These are phyloP conservation scores for Zopfochytrium polystomum DNA, from an alignment of 371 early-diverging fungal genomes.

Conservation along the genomic window DNA sequence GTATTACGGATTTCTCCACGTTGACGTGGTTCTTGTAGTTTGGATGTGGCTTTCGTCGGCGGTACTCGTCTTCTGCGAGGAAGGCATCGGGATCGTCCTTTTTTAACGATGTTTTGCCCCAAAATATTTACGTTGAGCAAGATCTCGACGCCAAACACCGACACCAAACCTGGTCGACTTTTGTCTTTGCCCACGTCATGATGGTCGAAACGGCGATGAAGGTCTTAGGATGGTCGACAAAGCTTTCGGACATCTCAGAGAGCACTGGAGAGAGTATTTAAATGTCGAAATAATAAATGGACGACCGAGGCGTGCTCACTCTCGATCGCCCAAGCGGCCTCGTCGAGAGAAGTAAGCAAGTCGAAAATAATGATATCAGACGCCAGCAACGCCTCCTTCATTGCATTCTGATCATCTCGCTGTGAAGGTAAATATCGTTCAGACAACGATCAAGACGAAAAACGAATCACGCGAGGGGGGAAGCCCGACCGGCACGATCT, in stretches of 20 bases:
- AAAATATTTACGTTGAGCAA: too few species aligned
- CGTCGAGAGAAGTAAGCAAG: slow-evolving; percentile 38
- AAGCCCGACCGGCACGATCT: slow-evolving; percentile 27
- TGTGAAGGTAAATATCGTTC: slow-evolving; percentile 9
- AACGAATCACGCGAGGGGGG: neutral
- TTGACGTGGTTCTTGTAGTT: slow-evolving; percentile 49
- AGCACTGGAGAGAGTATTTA: slow-evolving; percentile 30
- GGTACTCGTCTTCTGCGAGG: slow-evolving; percentile 54
- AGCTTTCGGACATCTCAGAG: slow-evolving; percentile 42
- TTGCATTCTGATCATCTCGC: slow-evolving; percentile 31
- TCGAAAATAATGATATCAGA: slow-evolving; percentile 52
- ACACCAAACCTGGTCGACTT: too few species aligned
- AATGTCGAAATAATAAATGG: neutral
- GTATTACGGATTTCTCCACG: slow-evolving; percentile 50
- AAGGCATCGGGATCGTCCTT: slow-evolving; percentile 52
- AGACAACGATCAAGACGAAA: neutral
- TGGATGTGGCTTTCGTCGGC: slow-evolving; percentile 52
- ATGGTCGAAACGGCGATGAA: slow-evolving; percentile 52
- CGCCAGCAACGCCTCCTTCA: slow-evolving; percentile 31
- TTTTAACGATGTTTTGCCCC: too few species aligned
- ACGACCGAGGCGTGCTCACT: slow-evolving; percentile 24
- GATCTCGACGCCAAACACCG: too few species aligned
- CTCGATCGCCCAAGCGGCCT: slow-evolving; percentile 48
- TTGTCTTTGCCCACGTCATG: slow-evolving; percentile 57
- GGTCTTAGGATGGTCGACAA: slow-evolving; percentile 46